A percentile compares a stretch with the other conserved stretches of the same genome.
These are phyloP conservation scores for Monosporascus cannonballus DNA, from an alignment of 2,329 filamentous ascomycete species.

Conservation along the genomic window DNA sequence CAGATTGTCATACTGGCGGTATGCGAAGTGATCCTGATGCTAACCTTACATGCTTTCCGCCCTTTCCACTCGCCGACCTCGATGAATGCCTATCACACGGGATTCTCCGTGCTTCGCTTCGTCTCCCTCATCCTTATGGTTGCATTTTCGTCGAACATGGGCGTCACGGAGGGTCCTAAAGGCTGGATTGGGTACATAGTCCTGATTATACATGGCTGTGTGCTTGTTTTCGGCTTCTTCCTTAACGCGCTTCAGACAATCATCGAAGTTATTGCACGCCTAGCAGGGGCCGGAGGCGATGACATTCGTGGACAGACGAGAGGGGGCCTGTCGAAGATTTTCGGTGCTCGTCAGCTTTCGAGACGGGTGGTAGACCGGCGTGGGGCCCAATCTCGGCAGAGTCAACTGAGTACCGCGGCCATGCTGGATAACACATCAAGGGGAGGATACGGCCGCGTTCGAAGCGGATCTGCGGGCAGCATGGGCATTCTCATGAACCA, in stretches of 20 bases:
- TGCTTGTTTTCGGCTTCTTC: constrained; percentile 87
- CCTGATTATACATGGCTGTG: constrained; percentile 74
- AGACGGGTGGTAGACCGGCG: constrained; percentile 59
- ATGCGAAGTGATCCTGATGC: constrained; percentile 84
- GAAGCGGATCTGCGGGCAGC: constrained; percentile 57
- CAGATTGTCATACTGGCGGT: constrained; percentile 90
- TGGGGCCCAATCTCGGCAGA: constrained; percentile 62
- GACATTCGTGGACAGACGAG: constrained; percentile 62
- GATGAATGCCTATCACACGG: constrained; percentile 93
- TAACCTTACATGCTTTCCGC: constrained; percentile 82
- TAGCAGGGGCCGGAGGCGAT: constrained; percentile 77
- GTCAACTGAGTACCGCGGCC: constrained; percentile 73
- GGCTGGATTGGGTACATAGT: constrained; percentile 96
- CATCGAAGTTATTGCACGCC: constrained; percentile 77
- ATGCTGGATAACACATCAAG: constrained; percentile 71
- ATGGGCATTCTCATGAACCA: constrained; percentile 44
- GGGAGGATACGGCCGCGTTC: constrained; percentile 51
- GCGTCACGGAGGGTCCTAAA: constrained; percentile 70
- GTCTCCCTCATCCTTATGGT: constrained; percentile 70
- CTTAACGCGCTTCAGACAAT: constrained; percentile 87
- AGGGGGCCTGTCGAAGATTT: constrained; percentile 83
- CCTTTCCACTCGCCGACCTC: constrained; percentile 88
- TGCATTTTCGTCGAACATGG: constrained; percentile 77
- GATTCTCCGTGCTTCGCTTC: constrained; percentile 74
- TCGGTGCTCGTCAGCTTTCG: constrained; percentile 84